A percentile compares a stretch with the other conserved stretches of the same genome.
Evolutionary conservation across 2,329 filamentous ascomycete genomes (phyloP).

Genomic region (Ophiostoma sp.): DNA sequence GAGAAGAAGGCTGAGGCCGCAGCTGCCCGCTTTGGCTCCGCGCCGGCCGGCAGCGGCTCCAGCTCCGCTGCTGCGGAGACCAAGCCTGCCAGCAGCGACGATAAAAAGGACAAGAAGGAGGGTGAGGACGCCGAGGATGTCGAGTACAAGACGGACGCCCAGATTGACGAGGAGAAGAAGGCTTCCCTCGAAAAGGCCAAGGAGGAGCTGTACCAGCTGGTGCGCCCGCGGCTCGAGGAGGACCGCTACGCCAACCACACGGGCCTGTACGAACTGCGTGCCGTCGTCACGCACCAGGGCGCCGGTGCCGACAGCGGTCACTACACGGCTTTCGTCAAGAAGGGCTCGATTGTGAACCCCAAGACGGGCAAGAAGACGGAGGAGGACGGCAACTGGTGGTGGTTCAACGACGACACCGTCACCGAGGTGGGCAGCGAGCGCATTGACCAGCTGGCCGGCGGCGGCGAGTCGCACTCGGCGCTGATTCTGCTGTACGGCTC

Average conservation of each 20-base stretch:
- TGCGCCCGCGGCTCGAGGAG: slow-evolving; percentile 70
- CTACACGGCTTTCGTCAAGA: slow-evolving; percentile 98
- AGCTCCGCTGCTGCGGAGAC: slow-evolving; percentile 40
- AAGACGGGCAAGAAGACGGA: slow-evolving; percentile 74
- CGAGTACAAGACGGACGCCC: slow-evolving; percentile 88
- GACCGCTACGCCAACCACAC: slow-evolving; percentile 90
- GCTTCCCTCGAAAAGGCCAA: slow-evolving; percentile 76
- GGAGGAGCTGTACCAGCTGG: slow-evolving; percentile 79
- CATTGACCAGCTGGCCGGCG: slow-evolving; percentile 85
- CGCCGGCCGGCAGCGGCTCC: slow-evolving; percentile 38
- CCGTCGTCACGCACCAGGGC: slow-evolving; percentile 94
- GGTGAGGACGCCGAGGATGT: slow-evolving; percentile 67
- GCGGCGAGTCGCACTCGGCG: slow-evolving; percentile 83
- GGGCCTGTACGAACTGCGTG: slow-evolving; percentile 90
- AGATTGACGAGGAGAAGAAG: slow-evolving; percentile 82
- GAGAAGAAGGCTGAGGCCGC: slow-evolving; percentile 45
- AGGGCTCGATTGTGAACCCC: slow-evolving; percentile 70
- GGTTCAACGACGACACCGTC: slow-evolving; percentile 99
- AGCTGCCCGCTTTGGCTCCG: neutral
- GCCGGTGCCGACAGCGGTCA: slow-evolving; percentile 96
- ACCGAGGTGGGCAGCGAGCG: slow-evolving; percentile 88
- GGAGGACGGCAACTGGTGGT: slow-evolving; percentile 98
- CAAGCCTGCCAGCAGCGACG: slow-evolving; percentile 37
- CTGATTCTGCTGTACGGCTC: slow-evolving; percentile 78
- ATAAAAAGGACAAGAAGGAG: slow-evolving; percentile 43